Base-by-base conservation (phyloP, 2,329 filamentous ascomycete genomes). In the Calonectria montana region DNA sequence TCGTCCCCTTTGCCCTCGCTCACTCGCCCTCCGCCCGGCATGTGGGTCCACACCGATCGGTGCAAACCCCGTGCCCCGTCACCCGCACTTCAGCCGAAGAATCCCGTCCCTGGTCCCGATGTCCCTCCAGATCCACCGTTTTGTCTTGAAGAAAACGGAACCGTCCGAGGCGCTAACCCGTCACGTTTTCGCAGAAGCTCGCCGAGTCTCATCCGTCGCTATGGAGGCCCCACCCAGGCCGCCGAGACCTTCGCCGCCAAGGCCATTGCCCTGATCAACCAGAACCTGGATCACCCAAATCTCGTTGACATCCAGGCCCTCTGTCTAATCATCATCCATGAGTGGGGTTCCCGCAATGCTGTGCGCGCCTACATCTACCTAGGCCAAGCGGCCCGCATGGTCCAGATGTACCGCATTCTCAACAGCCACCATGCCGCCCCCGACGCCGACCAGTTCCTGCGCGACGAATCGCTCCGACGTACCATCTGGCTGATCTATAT, bases 401-500 rank as follows among this genome's bases (percentile, higher is more conserved):
- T 90, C 37, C 90, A 91, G 82, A 91, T 91, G 90, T 91, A 88
- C 76, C 87, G 89, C 73, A 88, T 91, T 68, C 86, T 91, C 55
- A 88, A 90, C 75, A 86, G 85, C 47, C 89, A 90, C 75, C 87
- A 89, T 74, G 82, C 84, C 48, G 84, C 86, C 18, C 88, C 89
- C 47, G 86, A 82, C 39, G 76, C 87, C n/a, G 89, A 91, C 75
- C 88, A 89, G 76, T 91, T 91, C 78, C 86, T 91, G 15, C 88
- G 89, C 74, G 89, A 91, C 59, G 90, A 91, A 80, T 90, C 89
- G 0, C 89, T 91, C 80, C 88, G 90, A 63, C 89, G 90, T 41
- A 91, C 89, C 3, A 81, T 91, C 61, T 91, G 90, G 90, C 84
- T 91, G 67, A 88, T 91, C 74, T 91, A 91, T 80, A 89, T 91